A percentile compares a stretch with the other conserved stretches of the same genome.
phyloP scores from a whole-genome alignment of 345 rosid species.

The Physaria fendleri region DNA sequence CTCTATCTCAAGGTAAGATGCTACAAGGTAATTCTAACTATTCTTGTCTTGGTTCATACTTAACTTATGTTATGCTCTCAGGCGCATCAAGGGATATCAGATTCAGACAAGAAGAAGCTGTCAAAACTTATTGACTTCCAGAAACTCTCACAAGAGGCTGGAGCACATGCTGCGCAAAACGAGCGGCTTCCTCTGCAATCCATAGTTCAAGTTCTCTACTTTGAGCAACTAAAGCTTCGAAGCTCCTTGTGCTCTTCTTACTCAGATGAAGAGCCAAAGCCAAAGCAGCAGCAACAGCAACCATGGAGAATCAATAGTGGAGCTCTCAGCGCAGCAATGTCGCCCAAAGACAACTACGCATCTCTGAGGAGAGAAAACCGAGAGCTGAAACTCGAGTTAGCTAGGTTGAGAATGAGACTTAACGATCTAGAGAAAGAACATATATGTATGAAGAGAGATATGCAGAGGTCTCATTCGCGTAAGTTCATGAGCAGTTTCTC shows the following conservation, averaged over 20 bases:
- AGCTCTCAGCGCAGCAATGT: conserved; percentile 94
- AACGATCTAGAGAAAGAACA: conserved; percentile 96
- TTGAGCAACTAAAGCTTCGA: conserved; percentile 87
- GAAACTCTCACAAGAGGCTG: conserved; percentile 94
- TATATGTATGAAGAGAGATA: conserved; percentile 92
- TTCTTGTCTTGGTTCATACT: not conserved
- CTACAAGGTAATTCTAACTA: not conserved
- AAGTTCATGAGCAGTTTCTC: conserved; percentile 85
- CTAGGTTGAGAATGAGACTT: conserved; percentile 84
- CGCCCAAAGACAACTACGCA: conserved; percentile 93
- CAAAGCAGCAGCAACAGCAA: conserved; percentile 47
- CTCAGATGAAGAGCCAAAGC: conserved; percentile 62
- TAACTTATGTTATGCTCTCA: conserved; percentile 18
- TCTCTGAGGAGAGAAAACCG: conserved; percentile 88
- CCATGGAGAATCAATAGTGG: conserved; percentile 93
- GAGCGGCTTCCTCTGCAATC: conserved; percentile 95
- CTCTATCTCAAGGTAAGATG: conserved; percentile 70
- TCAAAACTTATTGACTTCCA: conserved; percentile 84
- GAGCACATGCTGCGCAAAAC: conserved; percentile 96
- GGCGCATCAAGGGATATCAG: conserved; percentile 76
- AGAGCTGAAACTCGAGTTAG: conserved; percentile 90
- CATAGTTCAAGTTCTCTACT: conserved; percentile 91
- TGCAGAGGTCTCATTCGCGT: conserved; percentile 83
- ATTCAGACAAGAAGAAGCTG: conserved; percentile 75
- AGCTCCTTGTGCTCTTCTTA: conserved; percentile 61